Evolutionary conservation across 2,329 filamentous ascomycete species (phyloP), one percentile per base, ranked within the genome.

Genomic region (Aureobasidium zeae): DNA sequence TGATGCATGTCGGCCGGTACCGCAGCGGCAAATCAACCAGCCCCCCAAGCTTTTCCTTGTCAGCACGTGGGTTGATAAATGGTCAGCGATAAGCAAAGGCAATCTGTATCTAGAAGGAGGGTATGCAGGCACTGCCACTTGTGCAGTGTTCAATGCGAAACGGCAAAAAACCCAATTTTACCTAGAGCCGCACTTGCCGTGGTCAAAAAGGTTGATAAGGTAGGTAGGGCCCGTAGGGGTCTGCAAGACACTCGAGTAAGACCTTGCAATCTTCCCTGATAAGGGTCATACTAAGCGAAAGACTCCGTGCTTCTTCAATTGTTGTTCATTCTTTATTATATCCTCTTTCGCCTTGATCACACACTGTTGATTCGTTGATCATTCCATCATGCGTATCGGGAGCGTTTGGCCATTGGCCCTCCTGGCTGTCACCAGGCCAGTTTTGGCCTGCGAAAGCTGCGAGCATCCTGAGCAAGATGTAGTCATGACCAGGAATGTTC

Each of bases 401-500:
- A 43, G 16, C 12, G 30, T 28, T 17, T 43, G 29, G 33, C 26
- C 43, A 10, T 34, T 28, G 16, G 34, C 15, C 17, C 31, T 28
- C 5, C 15, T 45, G 33, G 17, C 32, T 19, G 10, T 32, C 5
- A 13, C n/a, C 8, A 26, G 20, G 11, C 34, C 46, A 6, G 44
- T 30, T 7, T 19, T 52, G 30, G 64, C 54, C n/a, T 61, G 58
- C 47, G 54, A 61, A 33, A 57, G 52, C 39, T 68, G 65, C 51
- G 64, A 64, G 46, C 63, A 63, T 7, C 61, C 63, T n/a, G 55
- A 60, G 45, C 52, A 61, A 17, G 59, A 66, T 49, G 57, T 66
- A 1, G 57, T 66, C 8, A 55, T 65, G 28, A 65, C 64, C 2
- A 57, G 66, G 9, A 57, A 63, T 46, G 59, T 67, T 12, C 57